Conservation (phyloP, 2,329 filamentous ascomycete genomes). For the Madurella mycetomatis region DNA sequence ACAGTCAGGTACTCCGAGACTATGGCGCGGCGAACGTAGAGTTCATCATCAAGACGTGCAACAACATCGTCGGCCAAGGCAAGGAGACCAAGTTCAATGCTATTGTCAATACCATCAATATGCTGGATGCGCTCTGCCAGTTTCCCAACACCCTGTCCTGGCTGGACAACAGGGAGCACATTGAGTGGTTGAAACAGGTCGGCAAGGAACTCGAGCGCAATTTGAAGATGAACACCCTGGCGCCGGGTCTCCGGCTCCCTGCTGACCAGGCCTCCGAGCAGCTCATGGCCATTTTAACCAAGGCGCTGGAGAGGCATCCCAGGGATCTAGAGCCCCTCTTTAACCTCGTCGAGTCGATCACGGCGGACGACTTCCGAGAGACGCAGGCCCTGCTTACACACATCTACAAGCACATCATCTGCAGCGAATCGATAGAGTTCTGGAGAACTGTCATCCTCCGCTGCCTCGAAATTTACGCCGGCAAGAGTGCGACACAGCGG, state of each 20-base stretch:
- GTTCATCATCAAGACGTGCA: conserved; percentile 63
- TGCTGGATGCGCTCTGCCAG: conserved; percentile 72
- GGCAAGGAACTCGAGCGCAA: conserved; percentile 76
- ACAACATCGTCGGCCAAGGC: conserved; percentile 58
- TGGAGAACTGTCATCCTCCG: conserved; percentile 77
- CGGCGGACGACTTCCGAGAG: conserved; percentile 73
- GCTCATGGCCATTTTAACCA: conserved; percentile 78
- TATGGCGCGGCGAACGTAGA: conserved; percentile 70
- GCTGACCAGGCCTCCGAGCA: conserved; percentile 88
- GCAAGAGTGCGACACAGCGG: conserved; percentile 74
- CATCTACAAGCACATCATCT: conserved; percentile 81
- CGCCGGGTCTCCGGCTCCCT: conserved; percentile 69
- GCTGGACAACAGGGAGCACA: conserved; percentile 63
- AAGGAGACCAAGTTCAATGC: conserved; percentile 65
- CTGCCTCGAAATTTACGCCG: conserved; percentile 82
- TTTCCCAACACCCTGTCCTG: conserved; percentile 62
- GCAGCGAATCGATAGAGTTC: conserved; percentile 77
- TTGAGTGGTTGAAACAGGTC: conserved; percentile 58
- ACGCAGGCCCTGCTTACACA: conserved; percentile 74
- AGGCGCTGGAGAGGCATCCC: conserved; percentile 69
- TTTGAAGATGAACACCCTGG: conserved; percentile 65
- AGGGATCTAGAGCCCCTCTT: conserved; percentile 81
- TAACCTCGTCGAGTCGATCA: conserved; percentile 76
- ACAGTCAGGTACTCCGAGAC: conserved; percentile 70
- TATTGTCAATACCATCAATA: conserved; percentile 81